Evolutionary conservation across 768 basidiomycete genomes (phyloP).

Genomic region (Suillus plorans): DNA sequence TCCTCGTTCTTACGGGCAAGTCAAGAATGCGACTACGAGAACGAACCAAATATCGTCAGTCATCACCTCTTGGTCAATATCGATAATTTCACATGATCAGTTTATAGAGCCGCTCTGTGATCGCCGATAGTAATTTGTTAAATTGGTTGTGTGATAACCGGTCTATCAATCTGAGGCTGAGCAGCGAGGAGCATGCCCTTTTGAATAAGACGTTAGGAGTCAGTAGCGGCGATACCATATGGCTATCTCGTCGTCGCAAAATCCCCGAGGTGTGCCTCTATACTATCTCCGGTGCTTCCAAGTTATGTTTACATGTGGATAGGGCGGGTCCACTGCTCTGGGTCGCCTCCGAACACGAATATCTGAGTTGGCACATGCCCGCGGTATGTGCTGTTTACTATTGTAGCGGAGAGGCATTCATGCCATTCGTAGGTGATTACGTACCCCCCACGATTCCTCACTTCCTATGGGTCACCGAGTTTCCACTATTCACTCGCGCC

Average conservation of each 20-base stretch:
- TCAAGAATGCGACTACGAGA: conserved; percentile 13
- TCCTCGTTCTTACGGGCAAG: conserved; percentile 28
- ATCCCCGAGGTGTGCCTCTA: conserved; percentile 48
- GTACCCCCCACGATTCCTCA: conserved; percentile 59
- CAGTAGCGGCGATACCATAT: conserved; percentile 54
- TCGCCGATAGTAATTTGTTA: conserved; percentile 45
- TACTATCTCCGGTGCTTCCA: conserved; percentile 8
- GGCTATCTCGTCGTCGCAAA: conserved; percentile 52
- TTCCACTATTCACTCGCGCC: conserved; percentile 85
- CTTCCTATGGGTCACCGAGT: conserved; percentile 96
- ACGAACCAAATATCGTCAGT: conserved; percentile 30
- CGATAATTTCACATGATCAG: conserved; percentile 11
- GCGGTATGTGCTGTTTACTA: conserved; percentile 44
- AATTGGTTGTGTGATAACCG: conserved; percentile 48
- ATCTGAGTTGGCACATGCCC: conserved; percentile 61
- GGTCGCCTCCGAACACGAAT: conserved; percentile 70
- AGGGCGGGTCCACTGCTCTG: conserved; percentile 87
- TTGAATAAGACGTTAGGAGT: conserved; percentile 46
- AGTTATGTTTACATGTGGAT: conserved; percentile 22
- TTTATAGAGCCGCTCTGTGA: conserved; percentile 46
- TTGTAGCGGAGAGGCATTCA: conserved; percentile 7
- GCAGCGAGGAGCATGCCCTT: conserved; percentile 26
- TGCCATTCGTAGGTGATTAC: conserved; percentile 50
- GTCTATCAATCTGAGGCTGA: conserved; percentile 19
- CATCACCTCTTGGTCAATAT: not conserved